Percentiles rank a stretch among this genome's conserved stretches.
Conservation (phyloP, 495 filamentous ascomycete genomes). For the Penicillium simplicissimum region DNA sequence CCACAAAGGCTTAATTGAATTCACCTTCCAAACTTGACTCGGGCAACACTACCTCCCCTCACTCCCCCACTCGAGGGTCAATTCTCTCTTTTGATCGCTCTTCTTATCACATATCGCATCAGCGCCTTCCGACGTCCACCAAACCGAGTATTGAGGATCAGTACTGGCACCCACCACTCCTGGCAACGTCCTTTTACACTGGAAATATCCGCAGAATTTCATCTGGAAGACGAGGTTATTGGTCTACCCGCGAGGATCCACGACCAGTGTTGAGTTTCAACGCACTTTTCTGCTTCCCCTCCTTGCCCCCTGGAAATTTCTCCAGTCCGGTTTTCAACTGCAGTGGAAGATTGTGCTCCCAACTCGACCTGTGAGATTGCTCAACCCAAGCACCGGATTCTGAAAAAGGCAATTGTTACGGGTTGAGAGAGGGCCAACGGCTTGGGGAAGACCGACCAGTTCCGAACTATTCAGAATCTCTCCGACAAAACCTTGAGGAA, state of each 20-base stretch:
- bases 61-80: neutral
- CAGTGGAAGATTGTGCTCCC: slow-evolving; percentile 32
- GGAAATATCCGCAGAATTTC: neutral
- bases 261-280: slow-evolving; percentile 19
- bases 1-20: neutral
- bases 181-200: neutral
- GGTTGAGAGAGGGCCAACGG: neutral
- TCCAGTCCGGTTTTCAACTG: slow-evolving; percentile 37
- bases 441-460: neutral
- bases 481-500: neutral
- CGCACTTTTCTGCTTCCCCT: neutral
- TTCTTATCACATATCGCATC: neutral
- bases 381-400: slow-evolving; percentile 6
- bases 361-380: slow-evolving; percentile 17
- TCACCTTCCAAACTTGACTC: neutral
- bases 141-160: neutral
- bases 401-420: neutral
- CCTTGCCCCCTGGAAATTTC: slow-evolving; percentile 18
- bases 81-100: neutral
- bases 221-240: slow-evolving; percentile 29
- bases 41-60: neutral
- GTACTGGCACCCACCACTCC: neutral
- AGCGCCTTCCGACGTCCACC: neutral
- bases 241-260: slow-evolving; percentile 14
- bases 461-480: neutral